Base-by-base conservation (phyloP, 2,329 filamentous ascomycete species). In the Calonectria naviculata region DNA sequence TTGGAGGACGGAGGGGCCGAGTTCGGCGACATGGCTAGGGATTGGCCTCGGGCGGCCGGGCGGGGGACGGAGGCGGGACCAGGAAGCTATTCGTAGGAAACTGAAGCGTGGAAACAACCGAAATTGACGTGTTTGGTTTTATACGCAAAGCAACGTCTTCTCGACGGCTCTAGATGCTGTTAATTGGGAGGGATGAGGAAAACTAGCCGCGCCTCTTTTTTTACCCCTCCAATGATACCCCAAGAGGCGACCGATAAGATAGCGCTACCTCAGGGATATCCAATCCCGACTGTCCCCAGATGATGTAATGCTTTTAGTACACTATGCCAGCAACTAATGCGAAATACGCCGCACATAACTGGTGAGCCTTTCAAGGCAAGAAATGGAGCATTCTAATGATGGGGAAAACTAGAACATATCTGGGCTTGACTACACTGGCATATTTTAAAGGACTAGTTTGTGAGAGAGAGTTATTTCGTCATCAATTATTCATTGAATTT, bases 11-110 rank as follows among this genome's bases (percentile, higher is more conserved):
- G 65, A 47, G 73, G 46, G 67, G 71, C 72, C 73, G 74, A 76
- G 65, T 78, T 75, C 73, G 79, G 77, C 76, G 78, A 73, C 71
- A 74, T 79, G 71, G 66, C 41, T 49, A 60, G 34, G 36, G 52
- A 42, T 21, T 34, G 36, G 49, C 42, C 52, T 28, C 26, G 54
- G 15, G 21, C 29, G 28, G 62, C 36, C 61, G 29, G 29, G 34
- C 34, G 47, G 61, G 65, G 56, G 62, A 46, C 34, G 28, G 49
- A 46, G 58, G 46, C 38, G 41, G 47, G 34, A 44, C 42, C 28
- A n/a, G 17, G 26, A 52, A 1, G 24, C 42, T 46, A 54, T 46
- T 56, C 24, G 41, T 17, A 31, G n/a, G 36, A 24, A 9, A 21
- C n/a, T 12, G 1, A 42, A 3, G 44, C 29, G 24, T 36, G 5